Conservation (phyloP, 2,329 filamentous ascomycete genomes). For the Talaromyces sp. region DNA sequence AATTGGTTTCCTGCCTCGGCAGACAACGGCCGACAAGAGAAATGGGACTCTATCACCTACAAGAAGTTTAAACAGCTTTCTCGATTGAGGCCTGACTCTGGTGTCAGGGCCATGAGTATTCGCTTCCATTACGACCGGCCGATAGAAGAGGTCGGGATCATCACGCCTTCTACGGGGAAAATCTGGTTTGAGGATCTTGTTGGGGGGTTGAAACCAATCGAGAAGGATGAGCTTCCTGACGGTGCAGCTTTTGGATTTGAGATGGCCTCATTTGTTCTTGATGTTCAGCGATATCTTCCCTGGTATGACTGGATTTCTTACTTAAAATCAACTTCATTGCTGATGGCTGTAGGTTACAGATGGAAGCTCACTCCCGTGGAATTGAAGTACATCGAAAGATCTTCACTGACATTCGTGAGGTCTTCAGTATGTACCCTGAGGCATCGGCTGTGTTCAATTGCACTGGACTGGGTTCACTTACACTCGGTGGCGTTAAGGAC, state of each 20-base stretch:
- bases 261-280: slow-evolving; percentile 17
- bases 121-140: slow-evolving; percentile 15
- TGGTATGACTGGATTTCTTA: slow-evolving; percentile 10
- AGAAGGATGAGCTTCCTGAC: slow-evolving; percentile 13
- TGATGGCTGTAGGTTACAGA: slow-evolving; percentile 13
- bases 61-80: slow-evolving; percentile 17
- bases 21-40: slow-evolving; percentile 17
- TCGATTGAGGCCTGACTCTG: slow-evolving; percentile 11
- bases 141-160: slow-evolving; percentile 14
- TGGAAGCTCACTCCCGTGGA: slow-evolving; percentile 17
- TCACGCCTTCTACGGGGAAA: slow-evolving; percentile 13
- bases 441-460: neutral
- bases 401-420: slow-evolving; percentile 17
- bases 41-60: slow-evolving; percentile 16
- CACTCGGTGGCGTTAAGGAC: neutral
- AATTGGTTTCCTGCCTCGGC: slow-evolving; percentile 17
- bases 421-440: slow-evolving; percentile 11
- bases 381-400: slow-evolving; percentile 16
- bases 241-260: slow-evolving; percentile 17
- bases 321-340: neutral
- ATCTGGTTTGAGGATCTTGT: slow-evolving; percentile 18
- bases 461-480: neutral
- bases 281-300: slow-evolving; percentile 18
- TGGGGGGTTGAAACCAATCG: slow-evolving; percentile 16
- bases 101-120: slow-evolving; percentile 16